Base-by-base conservation (phyloP, 164 flowering plant species). In the Dillenia turbinata region DNA sequence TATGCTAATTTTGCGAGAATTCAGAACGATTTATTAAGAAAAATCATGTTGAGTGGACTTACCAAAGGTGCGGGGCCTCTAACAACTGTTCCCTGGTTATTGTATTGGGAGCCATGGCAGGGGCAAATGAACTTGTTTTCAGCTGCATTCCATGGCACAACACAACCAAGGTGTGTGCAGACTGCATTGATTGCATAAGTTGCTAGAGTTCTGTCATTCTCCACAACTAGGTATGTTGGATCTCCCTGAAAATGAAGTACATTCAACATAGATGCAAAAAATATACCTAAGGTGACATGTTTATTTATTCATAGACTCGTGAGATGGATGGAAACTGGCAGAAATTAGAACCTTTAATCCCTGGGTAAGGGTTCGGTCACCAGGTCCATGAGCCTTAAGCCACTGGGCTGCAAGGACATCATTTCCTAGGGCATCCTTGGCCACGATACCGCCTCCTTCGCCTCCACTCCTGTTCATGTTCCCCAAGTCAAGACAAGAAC, bases 21-120 rank as follows among this genome's bases (percentile, higher is more conserved):
- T 33, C 6, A 7, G 40, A 33, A 33, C 6, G 4, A 33, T 33
- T 33, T 33, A 33, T 33, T 33, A 4, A 33, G 40, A 33, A 33
- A 33, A 33, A 4, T 33, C 40, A 5, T 33, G 40, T 33, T 33
- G 7, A 33, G 40, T 33, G 40, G 40, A 33, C 40, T 79, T 75
- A 93, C 98, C 85, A 93, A 76, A 61, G 98, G 98, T 49, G 98
- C 98, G 60, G 96, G 97, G 59, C 97, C 97, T 70, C 94, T 65
- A 53, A 90, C 97, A 69, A 90, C 98, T 61, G 22, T 81, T 56
- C 98, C 96, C 82, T 87, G 92, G 71, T 82, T 78, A 69, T 93
- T 88, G 86, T 92, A 90, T 59, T 92, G 93, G 22, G 96, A 92
- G 49, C 98, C 96, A 72, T 90, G 96, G 90, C 98, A 92, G 2